Evolutionary conservation across 495 filamentous ascomycete species (phyloP).

Genomic region (Usnea hakonensis): DNA sequence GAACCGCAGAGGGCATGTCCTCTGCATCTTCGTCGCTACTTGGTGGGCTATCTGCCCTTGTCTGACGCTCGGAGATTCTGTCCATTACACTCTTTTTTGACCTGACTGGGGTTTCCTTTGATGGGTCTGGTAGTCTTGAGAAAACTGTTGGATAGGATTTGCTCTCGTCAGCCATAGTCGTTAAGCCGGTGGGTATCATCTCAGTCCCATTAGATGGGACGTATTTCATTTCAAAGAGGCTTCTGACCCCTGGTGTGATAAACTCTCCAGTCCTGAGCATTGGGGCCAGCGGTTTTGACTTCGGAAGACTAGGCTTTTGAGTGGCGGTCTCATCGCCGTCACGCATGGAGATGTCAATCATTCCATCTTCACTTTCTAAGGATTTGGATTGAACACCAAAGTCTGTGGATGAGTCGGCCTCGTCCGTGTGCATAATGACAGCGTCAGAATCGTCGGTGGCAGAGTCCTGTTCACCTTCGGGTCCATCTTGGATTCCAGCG

Average conservation of each 20-base stretch:
- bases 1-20: constrained; percentile 15
- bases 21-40: constrained; percentile 34
- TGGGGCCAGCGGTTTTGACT: constrained; percentile 33
- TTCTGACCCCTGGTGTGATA: constrained; percentile 50
- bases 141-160: constrained; percentile 50
- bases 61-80: constrained; percentile 9
- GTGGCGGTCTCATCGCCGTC: constrained; percentile 40
- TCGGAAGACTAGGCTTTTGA: constrained; percentile 20
- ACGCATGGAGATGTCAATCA: constrained; percentile 84
- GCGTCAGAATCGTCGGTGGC: constrained; percentile 61
- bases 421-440: constrained; percentile 63
- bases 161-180: constrained; percentile 43
- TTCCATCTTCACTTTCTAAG: constrained; percentile 80
- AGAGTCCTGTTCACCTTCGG: constrained; percentile 28
- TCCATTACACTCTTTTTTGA: constrained; percentile 7
- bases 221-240: constrained; percentile 63
- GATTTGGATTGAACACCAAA: constrained; percentile 65
- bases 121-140: constrained; percentile 34
- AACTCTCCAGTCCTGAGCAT: constrained; percentile 40
- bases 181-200: constrained; percentile 57
- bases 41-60: constrained; percentile 14
- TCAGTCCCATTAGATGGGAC: constrained; percentile 42
- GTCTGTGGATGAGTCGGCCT: constrained; percentile 61
- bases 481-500: constrained; percentile 32
- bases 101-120: background rate